These are phyloP conservation scores for Cladophialophora chaetospira DNA, from an alignment of 2,329 filamentous ascomycete species.

Conservation along the genomic window DNA sequence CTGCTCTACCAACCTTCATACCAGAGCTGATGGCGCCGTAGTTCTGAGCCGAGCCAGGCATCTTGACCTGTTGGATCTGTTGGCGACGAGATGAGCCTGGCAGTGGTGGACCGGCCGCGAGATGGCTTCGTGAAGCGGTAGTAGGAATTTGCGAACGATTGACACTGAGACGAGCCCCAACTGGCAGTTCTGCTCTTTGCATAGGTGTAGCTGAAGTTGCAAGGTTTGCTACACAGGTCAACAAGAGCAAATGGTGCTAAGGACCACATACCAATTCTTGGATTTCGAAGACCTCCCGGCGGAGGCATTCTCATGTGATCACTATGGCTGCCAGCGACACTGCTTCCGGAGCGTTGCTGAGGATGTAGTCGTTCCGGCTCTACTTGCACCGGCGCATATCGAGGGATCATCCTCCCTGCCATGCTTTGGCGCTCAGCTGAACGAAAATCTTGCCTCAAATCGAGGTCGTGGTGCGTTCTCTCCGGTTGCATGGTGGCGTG, in stretches of 20 bases:
- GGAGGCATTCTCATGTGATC: conserved; percentile 15
- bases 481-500: conserved; percentile 27
- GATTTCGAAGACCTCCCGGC: neutral
- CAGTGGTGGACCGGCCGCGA: neutral
- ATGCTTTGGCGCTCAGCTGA: neutral
- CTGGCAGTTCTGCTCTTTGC: conserved; percentile 13
- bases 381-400: conserved; percentile 28
- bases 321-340: conserved; percentile 8
- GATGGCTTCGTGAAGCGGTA: conserved; percentile 4
- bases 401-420: conserved; percentile 32
- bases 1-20: conserved; percentile 11
- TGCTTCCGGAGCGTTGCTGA: conserved; percentile 36
- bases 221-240: conserved; percentile 14
- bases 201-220: conserved; percentile 14
- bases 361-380: conserved; percentile 43
- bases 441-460: conserved; percentile 12
- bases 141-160: conserved; percentile 21
- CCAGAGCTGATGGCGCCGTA: conserved; percentile 6
- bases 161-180: conserved; percentile 1
- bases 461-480: conserved; percentile 30
- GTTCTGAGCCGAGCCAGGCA: conserved; percentile 1
- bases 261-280: conserved; percentile 13
- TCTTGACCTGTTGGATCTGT: conserved; percentile 2
- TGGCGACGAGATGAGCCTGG: conserved; percentile 13
- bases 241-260: neutral